Evolutionary conservation across 2,329 filamentous ascomycete species (phyloP).

Genomic region (Pseudopithomyces maydicus): DNA sequence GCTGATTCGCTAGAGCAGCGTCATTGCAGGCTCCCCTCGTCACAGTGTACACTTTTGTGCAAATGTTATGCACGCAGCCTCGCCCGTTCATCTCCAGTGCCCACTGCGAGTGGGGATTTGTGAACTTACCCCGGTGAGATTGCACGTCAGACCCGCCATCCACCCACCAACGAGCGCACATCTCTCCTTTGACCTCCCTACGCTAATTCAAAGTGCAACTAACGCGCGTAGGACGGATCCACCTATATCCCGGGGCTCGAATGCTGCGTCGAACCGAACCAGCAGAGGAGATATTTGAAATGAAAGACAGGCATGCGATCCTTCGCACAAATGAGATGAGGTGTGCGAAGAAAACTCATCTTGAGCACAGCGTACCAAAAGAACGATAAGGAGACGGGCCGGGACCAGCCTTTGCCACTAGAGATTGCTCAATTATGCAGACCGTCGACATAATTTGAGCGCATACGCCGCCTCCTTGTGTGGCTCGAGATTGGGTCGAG

Average conservation of each 20-base stretch:
- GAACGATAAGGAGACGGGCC: neutral
- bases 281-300: neutral
- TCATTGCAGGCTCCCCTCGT: neutral
- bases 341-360: no score
- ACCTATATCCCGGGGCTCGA: neutral
- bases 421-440: neutral
- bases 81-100: neutral
- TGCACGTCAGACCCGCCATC: slow-evolving; percentile 1
- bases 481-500: neutral
- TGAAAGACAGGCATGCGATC: neutral
- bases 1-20: slow-evolving; percentile 6
- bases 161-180: slow-evolving; percentile 2
- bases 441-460: neutral
- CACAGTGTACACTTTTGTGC: slow-evolving; percentile 1
- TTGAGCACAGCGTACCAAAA: neutral
- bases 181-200: neutral
- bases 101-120: neutral
- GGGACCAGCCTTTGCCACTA: neutral
- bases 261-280: neutral
- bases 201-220: neutral
- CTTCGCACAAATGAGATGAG: neutral
- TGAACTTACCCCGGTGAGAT: neutral
- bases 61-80: slow-evolving; percentile 7
- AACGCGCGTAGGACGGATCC: neutral
- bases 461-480: neutral